Evolutionary conservation across 2,329 filamentous ascomycete genomes (phyloP).

Genomic region (Furcasterigmium furcatum): DNA sequence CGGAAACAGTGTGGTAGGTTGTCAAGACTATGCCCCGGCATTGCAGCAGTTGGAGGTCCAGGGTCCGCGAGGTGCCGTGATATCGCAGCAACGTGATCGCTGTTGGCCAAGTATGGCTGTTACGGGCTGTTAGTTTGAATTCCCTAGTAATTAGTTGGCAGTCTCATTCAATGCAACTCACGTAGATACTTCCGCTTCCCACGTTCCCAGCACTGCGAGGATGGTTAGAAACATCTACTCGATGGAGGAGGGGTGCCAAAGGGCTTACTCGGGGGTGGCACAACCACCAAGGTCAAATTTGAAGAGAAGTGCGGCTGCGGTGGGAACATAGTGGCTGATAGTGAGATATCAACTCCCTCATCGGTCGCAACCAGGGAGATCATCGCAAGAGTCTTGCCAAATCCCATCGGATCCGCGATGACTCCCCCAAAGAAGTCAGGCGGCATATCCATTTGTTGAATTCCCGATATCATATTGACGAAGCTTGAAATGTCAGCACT

Average conservation of each 20-base stretch:
- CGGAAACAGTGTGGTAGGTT: constrained; percentile 35
- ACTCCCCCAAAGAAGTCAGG: constrained; percentile 36
- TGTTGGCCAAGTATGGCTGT: neutral
- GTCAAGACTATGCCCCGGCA: constrained; percentile 27
- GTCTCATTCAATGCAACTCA: constrained; percentile 8
- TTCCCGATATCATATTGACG: constrained; percentile 26
- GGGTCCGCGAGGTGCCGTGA: neutral
- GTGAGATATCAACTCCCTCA: neutral
- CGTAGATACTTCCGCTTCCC: constrained; percentile 30
- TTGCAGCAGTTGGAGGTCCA: constrained; percentile 10
- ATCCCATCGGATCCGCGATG: constrained; percentile 43
- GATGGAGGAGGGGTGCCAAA: constrained; percentile 28
- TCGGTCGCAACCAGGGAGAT: constrained; percentile 34
- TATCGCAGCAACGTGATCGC: neutral
- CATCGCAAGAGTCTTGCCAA: constrained; percentile 42
- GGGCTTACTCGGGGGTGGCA: constrained; percentile 30
- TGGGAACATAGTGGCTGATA: neutral
- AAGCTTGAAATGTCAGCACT: constrained; percentile 20
- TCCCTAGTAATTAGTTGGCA: neutral
- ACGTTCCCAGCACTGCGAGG: constrained; percentile 29
- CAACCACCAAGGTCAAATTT: constrained; percentile 27
- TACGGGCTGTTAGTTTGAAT: neutral
- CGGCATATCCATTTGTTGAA: constrained; percentile 23
- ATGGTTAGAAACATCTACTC: constrained; percentile 1
- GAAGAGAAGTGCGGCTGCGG: neutral